These are phyloP conservation scores for Colletotrichum plurivorum DNA, from an alignment of 2,329 filamentous ascomycete species.

Conservation along the genomic window DNA sequence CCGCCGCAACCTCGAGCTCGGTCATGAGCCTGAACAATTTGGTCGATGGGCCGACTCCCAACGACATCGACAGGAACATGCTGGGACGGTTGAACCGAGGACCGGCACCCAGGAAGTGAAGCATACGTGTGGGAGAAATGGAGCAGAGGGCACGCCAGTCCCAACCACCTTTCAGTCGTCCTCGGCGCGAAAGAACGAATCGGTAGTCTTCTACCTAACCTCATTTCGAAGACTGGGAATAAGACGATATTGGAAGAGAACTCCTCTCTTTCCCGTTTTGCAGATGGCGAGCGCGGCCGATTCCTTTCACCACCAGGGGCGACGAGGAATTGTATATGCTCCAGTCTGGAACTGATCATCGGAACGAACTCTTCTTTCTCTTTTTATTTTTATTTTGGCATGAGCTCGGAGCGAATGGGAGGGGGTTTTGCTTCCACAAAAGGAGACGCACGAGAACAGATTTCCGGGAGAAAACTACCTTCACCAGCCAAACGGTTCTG, in stretches of 20 bases:
- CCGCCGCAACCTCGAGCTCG: conserved; percentile 49
- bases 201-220: conserved; percentile 13
- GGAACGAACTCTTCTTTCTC: not conserved
- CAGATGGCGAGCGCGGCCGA: conserved; percentile 1
- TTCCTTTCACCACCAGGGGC: not conserved
- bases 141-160: conserved; percentile 22
- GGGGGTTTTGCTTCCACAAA: conserved; percentile 8
- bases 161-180: conserved; percentile 1
- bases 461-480: not conserved
- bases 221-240: conserved; percentile 8
- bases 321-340: conserved; percentile 9
- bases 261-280: conserved; percentile 9
- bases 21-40: conserved; percentile 68
- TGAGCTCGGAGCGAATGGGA: conserved; percentile 19
- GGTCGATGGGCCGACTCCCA: conserved; percentile 57
- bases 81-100: conserved; percentile 63
- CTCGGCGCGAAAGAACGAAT: conserved; percentile 16
- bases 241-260: not conserved
- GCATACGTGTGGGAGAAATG: not conserved
- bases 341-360: conserved; percentile 20
- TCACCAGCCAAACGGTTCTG: conserved; percentile 12
- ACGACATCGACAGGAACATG: conserved; percentile 70
- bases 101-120: conserved; percentile 41
- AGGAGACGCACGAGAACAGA: not conserved
- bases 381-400: conserved; percentile 7